A percentile compares a stretch with the other conserved stretches of the same genome.
phyloP scores from a whole-genome alignment of 2,329 filamentous ascomycete genomes.

The Neonectria faginata region DNA sequence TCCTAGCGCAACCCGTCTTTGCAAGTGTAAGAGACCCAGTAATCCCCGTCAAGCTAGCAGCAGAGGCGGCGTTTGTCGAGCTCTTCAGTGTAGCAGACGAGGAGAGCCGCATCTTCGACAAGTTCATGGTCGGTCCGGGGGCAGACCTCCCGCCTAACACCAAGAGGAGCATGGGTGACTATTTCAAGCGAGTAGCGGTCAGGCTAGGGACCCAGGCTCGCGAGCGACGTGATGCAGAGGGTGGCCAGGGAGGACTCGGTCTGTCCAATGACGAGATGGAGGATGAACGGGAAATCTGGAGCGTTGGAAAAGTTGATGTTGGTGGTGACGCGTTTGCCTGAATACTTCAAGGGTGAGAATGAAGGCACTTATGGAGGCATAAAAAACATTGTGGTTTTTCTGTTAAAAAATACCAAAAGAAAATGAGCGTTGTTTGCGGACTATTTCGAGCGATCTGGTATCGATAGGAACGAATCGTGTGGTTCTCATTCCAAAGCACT shows the following conservation, averaged over 20 bases:
- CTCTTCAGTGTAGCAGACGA: constrained; percentile 92
- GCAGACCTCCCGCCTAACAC: constrained; percentile 75
- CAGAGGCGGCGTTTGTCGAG: constrained; percentile 92
- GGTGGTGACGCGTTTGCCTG: constrained; percentile 42
- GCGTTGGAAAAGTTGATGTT: constrained; percentile 85
- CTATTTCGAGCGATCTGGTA: neutral
- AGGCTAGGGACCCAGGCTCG: constrained; percentile 87
- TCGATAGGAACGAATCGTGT: neutral
- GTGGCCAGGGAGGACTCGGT: constrained; percentile 86
- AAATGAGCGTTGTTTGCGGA: neutral
- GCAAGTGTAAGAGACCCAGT: constrained; percentile 89
- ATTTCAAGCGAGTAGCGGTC: constrained; percentile 93
- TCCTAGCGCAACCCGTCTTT: constrained; percentile 88
- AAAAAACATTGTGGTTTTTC: constrained; percentile 1
- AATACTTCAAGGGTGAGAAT: neutral
- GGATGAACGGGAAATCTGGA: constrained; percentile 96
- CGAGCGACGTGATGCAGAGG: constrained; percentile 91
- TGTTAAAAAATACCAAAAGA: neutral
- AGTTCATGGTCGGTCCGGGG: constrained; percentile 80
- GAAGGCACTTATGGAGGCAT: neutral
- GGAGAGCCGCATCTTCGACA: constrained; percentile 88
- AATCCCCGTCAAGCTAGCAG: constrained; percentile 94
- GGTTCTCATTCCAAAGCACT: neutral
- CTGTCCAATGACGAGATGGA: constrained; percentile 91
- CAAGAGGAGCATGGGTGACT: constrained; percentile 93